Evolutionary conservation across 2,329 filamentous ascomycete species (phyloP).

Genomic region (Xylaria sp.): DNA sequence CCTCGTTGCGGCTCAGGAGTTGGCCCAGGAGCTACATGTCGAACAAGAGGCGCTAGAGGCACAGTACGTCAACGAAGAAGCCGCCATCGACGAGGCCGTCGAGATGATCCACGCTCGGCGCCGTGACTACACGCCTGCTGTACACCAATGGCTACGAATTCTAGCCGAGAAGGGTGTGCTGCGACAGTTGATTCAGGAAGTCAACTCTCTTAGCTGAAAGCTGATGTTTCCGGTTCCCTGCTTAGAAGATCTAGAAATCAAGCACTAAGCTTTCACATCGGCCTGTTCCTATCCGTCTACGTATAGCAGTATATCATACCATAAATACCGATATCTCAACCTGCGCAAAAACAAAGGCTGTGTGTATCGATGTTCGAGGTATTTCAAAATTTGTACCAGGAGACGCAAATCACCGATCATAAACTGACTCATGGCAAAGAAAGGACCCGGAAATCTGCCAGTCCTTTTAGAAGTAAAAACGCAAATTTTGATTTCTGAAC

Average conservation of each 20-base stretch:
- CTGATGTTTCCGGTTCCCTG: neutral
- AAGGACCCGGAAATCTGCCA: neutral
- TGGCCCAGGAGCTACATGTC: conserved; percentile 54
- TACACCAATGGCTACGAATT: conserved; percentile 75
- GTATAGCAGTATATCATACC: neutral
- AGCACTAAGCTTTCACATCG: neutral
- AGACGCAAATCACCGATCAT: neutral
- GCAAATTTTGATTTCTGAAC: no score
- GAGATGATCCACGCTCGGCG: conserved; percentile 65
- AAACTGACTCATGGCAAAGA: neutral
- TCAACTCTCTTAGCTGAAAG: conserved; percentile 23
- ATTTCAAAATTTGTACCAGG: neutral
- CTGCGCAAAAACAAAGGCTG: neutral
- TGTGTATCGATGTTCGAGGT: neutral
- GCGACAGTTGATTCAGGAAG: conserved; percentile 51
- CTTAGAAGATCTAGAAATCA: neutral
- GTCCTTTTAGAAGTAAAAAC: neutral
- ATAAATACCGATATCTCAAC: neutral
- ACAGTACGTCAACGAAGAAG: conserved; percentile 62
- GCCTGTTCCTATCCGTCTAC: neutral
- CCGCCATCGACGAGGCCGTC: conserved; percentile 57
- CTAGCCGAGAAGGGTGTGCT: conserved; percentile 75
- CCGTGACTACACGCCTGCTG: conserved; percentile 75
- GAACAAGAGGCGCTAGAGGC: conserved; percentile 57
- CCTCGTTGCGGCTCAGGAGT: conserved; percentile 47